phyloP scores from a whole-genome alignment of 352 stramenopile genomes.

The Aphanomyces invadans region DNA sequence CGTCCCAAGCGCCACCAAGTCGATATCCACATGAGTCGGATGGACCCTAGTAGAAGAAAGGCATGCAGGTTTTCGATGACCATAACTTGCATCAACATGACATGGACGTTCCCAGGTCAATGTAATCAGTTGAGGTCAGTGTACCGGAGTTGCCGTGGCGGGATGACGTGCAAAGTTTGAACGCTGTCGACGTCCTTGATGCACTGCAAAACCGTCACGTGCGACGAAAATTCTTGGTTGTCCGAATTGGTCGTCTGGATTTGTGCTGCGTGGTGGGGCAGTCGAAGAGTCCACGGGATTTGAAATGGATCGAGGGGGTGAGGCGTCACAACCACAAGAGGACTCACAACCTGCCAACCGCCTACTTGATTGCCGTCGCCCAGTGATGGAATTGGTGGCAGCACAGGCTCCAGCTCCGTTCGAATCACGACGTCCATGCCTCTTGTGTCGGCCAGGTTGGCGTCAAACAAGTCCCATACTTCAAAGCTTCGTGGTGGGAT shows the following conservation, averaged over 20 bases:
- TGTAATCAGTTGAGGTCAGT: too few species aligned
- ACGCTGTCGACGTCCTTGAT: conserved; percentile 10
- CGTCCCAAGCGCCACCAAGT: conserved; percentile 13
- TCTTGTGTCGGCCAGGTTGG: conserved; percentile 40
- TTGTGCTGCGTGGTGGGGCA: background rate
- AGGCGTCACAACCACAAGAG: conserved; percentile 40
- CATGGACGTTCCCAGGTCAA: too few species aligned
- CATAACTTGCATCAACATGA: too few species aligned
- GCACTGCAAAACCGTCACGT: background rate
- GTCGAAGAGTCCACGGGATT: conserved; percentile 8
- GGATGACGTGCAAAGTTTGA: background rate
- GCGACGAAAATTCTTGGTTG: too few species aligned
- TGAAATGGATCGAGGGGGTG: conserved; percentile 7
- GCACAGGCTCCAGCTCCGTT: too few species aligned
- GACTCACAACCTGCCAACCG: conserved; percentile 35
- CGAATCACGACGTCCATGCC: conserved; percentile 47
- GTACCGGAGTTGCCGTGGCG: background rate
- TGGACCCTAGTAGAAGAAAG: background rate
- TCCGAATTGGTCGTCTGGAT: background rate
- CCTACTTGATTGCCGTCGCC: too few species aligned
- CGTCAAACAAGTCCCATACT: conserved; percentile 34
- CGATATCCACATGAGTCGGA: conserved; percentile 11
- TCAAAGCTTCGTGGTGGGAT: conserved; percentile 46
- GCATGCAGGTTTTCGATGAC: too few species aligned
- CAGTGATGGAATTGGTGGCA: too few species aligned